Base-by-base conservation (phyloP, 169 alveolate species). In the Cryptosporidium meleagridis region DNA sequence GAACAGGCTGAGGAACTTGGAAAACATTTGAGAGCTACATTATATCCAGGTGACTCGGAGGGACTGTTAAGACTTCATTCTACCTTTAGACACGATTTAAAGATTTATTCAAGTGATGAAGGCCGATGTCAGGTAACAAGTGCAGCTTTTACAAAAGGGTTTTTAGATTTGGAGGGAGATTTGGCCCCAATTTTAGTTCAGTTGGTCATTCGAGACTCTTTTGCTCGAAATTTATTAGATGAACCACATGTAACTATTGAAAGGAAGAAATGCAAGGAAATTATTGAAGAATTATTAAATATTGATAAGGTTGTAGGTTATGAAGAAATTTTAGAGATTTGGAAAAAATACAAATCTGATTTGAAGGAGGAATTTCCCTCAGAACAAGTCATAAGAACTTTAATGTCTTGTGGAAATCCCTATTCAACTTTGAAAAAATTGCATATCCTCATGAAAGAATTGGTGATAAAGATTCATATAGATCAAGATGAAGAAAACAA, bases 91-190 rank as follows among this genome's bases (percentile, higher is more conserved):
- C 99, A 98, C 85, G 99, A 98, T 94, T 96, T 98, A 91, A 98
- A 98, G 92, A 97, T 98, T 52, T 98, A 96, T 93, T 96, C 99
- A 0, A 95, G 98, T 5, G 99, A 97, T 72, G 99, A 98, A 92
- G 99, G 99, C 0, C 93, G 99, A 92, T 98, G 99, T 87, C 97
- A 97, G 71, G 96, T 97, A 58, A 98, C 99, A 2, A 97, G 99
- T 5, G 99, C 99, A 3, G 99, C 99, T 18, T 98, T 98, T 93
- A 95, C 99, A 39, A 97, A 98, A 93, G 99, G 99, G 10, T 95
- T 98, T 45, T 92, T 98, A 37, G 99, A 96, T 86, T 94, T 98
- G 21, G 99, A 98, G 86, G 99, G 99, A 1, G 99, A 97, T 21
- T 93, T 97, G 59, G 97, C 99, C 2, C 99, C 99, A 21, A 97